Base-by-base conservation (phyloP, 805 yeast species). In the Kodamaea kaohsiungensis region DNA sequence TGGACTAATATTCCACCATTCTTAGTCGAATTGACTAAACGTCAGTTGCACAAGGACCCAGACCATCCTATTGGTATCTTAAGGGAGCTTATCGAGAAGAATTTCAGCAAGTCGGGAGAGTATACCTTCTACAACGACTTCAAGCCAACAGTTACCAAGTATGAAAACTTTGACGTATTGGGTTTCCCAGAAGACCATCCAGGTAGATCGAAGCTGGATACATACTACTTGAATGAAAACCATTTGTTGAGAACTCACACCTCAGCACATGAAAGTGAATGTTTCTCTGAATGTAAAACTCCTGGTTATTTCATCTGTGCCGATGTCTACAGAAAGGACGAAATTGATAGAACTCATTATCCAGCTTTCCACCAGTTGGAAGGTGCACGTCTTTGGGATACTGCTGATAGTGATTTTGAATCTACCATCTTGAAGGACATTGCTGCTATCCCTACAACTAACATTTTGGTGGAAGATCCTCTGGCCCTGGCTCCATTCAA, bases 331-430 rank as follows among this genome's bases (percentile, higher is more conserved):
- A 81, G 99, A 64, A 81, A 96, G 63, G 99, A 95, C 71, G 97
- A 93, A 64, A 90, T 95, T 53, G 99, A 95, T 70, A 80, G 89
- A 59, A 91, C 98, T 0, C 99, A 95, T 69, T 95, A 95, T 67
- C 98, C 99, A 1, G 98, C 89, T 0, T 95, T 95, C 72, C 98
- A 95, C 65, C 99, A 95, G 70, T 84, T 95, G 91, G 99, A 95
- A 71, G 99, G 98, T 47, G 98, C 97, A 2, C 76, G 95, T 55
- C 69, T 87, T 1, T 95, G 98, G 98, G 54, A 52, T 25, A 75
- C 87, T 52, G 67, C 70, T 10, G 79, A 76, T 2, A 73, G 69
- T 0, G 72, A 79, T 57, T 74, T 89, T 12, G 72, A 78, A 52
- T 60, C 67, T 38, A 58, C 59, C 10, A 61, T 76, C 43, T 53